A percentile compares a stretch with the other conserved stretches of the same genome.
These are phyloP conservation scores for Antarctomyces pellizariae DNA, from an alignment of 495 filamentous ascomycete species.

Conservation along the genomic window DNA sequence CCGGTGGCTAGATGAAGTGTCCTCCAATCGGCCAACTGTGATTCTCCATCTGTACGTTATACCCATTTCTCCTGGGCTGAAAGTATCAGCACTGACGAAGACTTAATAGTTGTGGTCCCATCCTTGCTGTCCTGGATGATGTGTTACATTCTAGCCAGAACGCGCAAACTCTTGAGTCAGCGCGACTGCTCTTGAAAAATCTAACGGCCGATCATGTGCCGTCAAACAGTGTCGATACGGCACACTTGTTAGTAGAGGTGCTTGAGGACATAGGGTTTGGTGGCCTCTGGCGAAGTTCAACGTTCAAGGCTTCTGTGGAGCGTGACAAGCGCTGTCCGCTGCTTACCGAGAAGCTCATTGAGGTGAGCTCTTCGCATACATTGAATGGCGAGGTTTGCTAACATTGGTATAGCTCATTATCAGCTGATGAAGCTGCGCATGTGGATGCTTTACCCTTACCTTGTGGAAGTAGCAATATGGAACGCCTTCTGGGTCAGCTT, in stretches of 20 bases:
- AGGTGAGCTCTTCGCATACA: slow-evolving; percentile 22
- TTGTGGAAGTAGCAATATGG: too few relatives aligned
- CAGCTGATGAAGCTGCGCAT: too few relatives aligned
- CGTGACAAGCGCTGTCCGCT: slow-evolving; percentile 25
- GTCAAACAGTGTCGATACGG: slow-evolving; percentile 15
- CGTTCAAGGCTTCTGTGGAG: slow-evolving; percentile 20
- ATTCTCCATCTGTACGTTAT: slow-evolving; percentile 24
- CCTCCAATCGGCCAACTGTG: slow-evolving; percentile 21
- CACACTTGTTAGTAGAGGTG: slow-evolving; percentile 18
- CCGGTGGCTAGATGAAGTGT: slow-evolving; percentile 25
- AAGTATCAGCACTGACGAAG: slow-evolving; percentile 4
- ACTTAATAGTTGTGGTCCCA: slow-evolving; percentile 19
- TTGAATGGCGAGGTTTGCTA: too few relatives aligned
- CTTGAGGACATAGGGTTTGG: slow-evolving; percentile 32
- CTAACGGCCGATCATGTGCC: slow-evolving; percentile 23
- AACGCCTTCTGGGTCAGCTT: too few relatives aligned
- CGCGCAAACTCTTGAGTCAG: slow-evolving; percentile 23
- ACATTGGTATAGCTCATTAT: too few relatives aligned
- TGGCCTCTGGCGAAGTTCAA: slow-evolving; percentile 26
- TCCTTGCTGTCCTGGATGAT: slow-evolving; percentile 27
- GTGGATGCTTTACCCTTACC: too few relatives aligned
- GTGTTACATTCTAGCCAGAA: slow-evolving; percentile 29
- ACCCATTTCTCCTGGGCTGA: not conserved
- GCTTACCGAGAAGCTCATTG: slow-evolving; percentile 32
- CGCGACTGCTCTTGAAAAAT: slow-evolving; percentile 25